phyloP scores from a whole-genome alignment of 2,329 filamentous ascomycete genomes.

The Phaeomoniella chlamydospora region DNA sequence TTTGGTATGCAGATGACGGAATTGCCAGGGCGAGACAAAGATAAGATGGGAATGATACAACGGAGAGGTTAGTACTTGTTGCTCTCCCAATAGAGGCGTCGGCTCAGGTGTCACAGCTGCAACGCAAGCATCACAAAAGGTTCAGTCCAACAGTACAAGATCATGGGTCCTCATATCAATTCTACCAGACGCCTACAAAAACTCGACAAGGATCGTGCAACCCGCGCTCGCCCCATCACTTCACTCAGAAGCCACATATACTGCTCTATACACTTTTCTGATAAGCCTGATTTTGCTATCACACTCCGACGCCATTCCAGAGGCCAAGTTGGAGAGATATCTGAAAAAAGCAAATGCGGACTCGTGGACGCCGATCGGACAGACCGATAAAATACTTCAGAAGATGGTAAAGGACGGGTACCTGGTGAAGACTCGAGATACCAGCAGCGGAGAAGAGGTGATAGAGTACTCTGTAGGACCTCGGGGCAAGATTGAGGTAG shows the following conservation, averaged over 20 bases:
- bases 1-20: slow-evolving; percentile 94
- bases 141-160: slow-evolving; percentile 34
- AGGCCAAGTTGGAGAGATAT: slow-evolving; percentile 65
- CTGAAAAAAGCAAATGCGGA: slow-evolving; percentile 63
- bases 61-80: slow-evolving; percentile 47
- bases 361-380: slow-evolving; percentile 57
- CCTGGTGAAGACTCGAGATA: slow-evolving; percentile 59
- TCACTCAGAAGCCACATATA: slow-evolving; percentile 63
- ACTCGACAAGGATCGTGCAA: slow-evolving; percentile 2
- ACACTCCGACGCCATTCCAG: slow-evolving; percentile 56
- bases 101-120: slow-evolving; percentile 1
- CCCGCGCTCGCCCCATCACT: slow-evolving; percentile 53
- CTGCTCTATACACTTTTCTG: slow-evolving; percentile 65
- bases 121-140: slow-evolving; percentile 21
- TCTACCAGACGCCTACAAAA: slow-evolving; percentile 54
- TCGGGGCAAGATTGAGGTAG: slow-evolving; percentile 73
- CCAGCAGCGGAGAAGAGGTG: slow-evolving; percentile 54
- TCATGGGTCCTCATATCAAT: slow-evolving; percentile 65
- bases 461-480: slow-evolving; percentile 76
- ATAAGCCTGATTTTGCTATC: slow-evolving; percentile 61
- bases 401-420: slow-evolving; percentile 74
- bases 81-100: slow-evolving; percentile 3
- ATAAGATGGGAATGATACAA: slow-evolving; percentile 58
- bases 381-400: slow-evolving; percentile 60
- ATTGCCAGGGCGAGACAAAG: slow-evolving; percentile 63